Conservation (phyloP, 306 rosid genomes). For the Psophocarpus tetragonolobus region DNA sequence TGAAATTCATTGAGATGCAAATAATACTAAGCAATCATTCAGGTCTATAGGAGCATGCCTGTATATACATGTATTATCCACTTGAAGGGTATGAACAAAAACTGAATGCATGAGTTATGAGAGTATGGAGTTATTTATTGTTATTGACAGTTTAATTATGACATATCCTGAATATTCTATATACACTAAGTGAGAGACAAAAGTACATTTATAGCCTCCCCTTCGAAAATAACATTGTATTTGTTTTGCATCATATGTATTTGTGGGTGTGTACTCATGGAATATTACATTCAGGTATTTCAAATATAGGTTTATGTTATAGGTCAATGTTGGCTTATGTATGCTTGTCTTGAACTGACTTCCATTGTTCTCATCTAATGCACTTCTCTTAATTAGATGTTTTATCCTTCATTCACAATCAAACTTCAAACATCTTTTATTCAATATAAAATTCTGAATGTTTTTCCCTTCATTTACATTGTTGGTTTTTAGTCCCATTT, state of each 20-base stretch:
- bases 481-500: slow-evolving; percentile 25
- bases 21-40: slow-evolving; percentile 12
- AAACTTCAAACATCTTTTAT: not conserved
- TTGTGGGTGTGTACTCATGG: not conserved
- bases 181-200: not conserved
- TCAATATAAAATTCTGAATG: not conserved
- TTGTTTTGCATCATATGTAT: slow-evolving; percentile 12
- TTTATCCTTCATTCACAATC: slow-evolving; percentile 24
- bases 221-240: not conserved
- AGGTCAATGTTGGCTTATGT: slow-evolving; percentile 10
- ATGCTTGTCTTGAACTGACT: not conserved
- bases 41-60: not conserved
- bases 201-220: not conserved
- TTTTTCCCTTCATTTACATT: slow-evolving; percentile 22
- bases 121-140: not conserved
- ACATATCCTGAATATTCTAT: not conserved
- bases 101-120: not conserved
- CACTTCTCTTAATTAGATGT: slow-evolving; percentile 3
- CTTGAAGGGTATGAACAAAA: not conserved
- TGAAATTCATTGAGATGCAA: slow-evolving; percentile 9
- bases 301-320: slow-evolving; percentile 6
- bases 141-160: not conserved
- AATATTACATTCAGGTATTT: slow-evolving; percentile 25
- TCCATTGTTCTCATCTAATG: slow-evolving; percentile 1
- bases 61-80: not conserved